These are phyloP conservation scores for Leccinum pellstonianum DNA, from an alignment of 768 basidiomycete species.

Conservation along the genomic window DNA sequence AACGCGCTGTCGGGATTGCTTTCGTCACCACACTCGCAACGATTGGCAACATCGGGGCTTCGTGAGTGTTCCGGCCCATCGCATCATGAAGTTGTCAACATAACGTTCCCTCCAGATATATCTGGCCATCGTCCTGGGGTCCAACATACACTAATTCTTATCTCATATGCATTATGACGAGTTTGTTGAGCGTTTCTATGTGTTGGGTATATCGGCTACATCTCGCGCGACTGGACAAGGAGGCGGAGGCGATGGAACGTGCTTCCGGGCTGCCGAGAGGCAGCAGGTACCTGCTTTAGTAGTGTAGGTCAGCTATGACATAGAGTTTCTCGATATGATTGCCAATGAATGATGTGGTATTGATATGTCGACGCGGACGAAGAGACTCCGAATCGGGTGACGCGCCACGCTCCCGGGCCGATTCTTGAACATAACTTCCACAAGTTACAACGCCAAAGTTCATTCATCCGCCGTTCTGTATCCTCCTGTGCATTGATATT, in stretches of 20 bases:
- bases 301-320: not conserved
- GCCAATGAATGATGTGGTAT: not conserved
- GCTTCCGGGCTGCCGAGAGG: conserved; percentile 35
- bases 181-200: conserved; percentile 47
- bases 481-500: not conserved
- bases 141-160: conserved; percentile 69
- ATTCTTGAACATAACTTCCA: not conserved
- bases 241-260: conserved; percentile 38
- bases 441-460: not conserved
- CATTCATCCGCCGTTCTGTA: not conserved
- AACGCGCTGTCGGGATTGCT: conserved; percentile 82
- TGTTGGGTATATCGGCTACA: conserved; percentile 46
- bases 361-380: too few species aligned
- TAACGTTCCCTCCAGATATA: conserved; percentile 40
- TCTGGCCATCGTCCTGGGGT: conserved; percentile 69
- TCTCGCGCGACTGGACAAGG: conserved; percentile 40
- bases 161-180: conserved; percentile 66
- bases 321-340: not conserved
- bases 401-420: too few species aligned
- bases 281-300: conserved; percentile 46
- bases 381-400: too few species aligned
- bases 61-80: conserved; percentile 45
- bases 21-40: conserved; percentile 77
- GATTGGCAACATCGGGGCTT: conserved; percentile 77
- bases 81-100: not conserved